Evolutionary conservation across 257 asterid genomes (phyloP).

Genomic region (Ajuga chamaepitys): DNA sequence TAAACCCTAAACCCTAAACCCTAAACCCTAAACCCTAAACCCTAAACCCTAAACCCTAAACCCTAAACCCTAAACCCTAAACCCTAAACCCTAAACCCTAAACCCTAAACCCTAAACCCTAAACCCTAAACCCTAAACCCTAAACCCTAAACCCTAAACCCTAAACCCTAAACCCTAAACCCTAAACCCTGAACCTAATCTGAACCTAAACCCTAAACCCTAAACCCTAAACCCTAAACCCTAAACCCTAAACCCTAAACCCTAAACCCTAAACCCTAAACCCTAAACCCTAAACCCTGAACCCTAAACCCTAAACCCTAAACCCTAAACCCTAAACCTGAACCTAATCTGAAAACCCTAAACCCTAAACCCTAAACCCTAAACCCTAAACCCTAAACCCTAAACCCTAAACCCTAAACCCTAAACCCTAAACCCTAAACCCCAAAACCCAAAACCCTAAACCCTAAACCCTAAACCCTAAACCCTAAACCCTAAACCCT

Average conservation of each 20-base stretch:
- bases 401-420: constrained; percentile 12
- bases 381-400: constrained; percentile 19
- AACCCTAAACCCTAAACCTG: constrained; percentile 3
- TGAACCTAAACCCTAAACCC: constrained; percentile 13
- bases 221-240: not conserved
- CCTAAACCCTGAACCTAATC: constrained; percentile 14
- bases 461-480: constrained; percentile 20
- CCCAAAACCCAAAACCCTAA: constrained; percentile 17
- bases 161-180: constrained; percentile 14
- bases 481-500: constrained; percentile 9
- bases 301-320: constrained; percentile 13
- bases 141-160: constrained; percentile 18
- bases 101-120: constrained; percentile 16
- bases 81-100: constrained; percentile 14
- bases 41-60: too few relatives aligned
- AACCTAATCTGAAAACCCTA: not conserved
- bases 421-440: constrained; percentile 3
- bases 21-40: not conserved
- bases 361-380: constrained; percentile 12
- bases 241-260: constrained; percentile 16
- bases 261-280: constrained; percentile 19
- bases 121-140: constrained; percentile 20
- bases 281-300: constrained; percentile 13
- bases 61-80: too few relatives aligned
- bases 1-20: not conserved